These are phyloP conservation scores for Rhexocercosporidium sp. DNA, from an alignment of 2,329 filamentous ascomycete genomes.

Conservation along the genomic window DNA sequence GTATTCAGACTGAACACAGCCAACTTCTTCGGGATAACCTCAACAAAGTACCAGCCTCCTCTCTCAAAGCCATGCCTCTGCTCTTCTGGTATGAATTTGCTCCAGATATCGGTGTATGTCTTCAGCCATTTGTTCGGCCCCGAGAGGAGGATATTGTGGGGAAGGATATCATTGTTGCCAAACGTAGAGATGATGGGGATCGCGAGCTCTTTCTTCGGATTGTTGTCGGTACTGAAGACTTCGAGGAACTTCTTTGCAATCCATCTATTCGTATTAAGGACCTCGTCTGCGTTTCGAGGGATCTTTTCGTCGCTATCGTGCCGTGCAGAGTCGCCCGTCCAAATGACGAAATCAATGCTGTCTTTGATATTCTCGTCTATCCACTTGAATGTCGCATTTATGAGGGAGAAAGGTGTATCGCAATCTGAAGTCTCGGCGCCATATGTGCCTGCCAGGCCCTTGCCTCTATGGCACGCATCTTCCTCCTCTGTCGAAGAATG, in stretches of 20 bases:
- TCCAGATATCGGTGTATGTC: conserved; percentile 79
- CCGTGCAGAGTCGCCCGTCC: conserved; percentile 89
- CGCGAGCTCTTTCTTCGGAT: conserved; percentile 63
- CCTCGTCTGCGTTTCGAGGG: conserved; percentile 76
- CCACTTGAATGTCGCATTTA: conserved; percentile 92
- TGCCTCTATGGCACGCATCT: conserved; percentile 77
- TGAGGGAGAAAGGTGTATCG: conserved; percentile 79
- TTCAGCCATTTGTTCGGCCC: conserved; percentile 89
- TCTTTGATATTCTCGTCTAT: conserved; percentile 78
- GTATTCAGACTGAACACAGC: conserved; percentile 96
- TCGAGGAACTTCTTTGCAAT: conserved; percentile 79
- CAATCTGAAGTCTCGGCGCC: conserved; percentile 88
- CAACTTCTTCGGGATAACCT: conserved; percentile 85
- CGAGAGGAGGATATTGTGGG: conserved; percentile 88
- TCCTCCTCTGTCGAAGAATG: conserved; percentile 73
- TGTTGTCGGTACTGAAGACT: conserved; percentile 65
- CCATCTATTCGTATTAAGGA: conserved; percentile 77
- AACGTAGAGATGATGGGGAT: conserved; percentile 89
- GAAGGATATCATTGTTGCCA: conserved; percentile 97
- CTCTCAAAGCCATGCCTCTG: conserved; percentile 90
- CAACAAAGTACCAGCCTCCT: conserved; percentile 93
- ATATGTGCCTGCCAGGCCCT: conserved; percentile 78
- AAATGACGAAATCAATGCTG: conserved; percentile 85
- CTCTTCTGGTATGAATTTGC: conserved; percentile 85
- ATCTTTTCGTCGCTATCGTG: conserved; percentile 86